Evolutionary conservation across 495 filamentous ascomycete genomes (phyloP), one percentile per base, ranked within the genome.

Genomic region (Aspergillus indologenus): DNA sequence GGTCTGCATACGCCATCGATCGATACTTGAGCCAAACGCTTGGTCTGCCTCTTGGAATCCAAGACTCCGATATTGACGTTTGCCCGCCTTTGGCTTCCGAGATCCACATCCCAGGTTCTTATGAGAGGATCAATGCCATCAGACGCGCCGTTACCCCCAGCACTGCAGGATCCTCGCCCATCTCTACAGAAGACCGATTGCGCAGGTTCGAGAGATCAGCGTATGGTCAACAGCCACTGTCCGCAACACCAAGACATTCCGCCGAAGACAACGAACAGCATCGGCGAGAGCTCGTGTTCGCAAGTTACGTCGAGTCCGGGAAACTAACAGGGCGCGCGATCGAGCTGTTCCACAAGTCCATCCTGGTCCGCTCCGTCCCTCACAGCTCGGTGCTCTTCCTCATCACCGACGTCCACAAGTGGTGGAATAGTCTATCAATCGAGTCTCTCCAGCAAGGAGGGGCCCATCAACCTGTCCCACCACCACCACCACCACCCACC

Each of bases 1-100:
- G 79, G 79, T 79, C 72, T 53, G 76, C 75, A 0, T 82, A 82
- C 61, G 71, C 72, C 17, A 72, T 81, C 45, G 79, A 81, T 58
- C 67, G 79, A 9, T 81, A 77, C 54, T 59, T 81, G 21, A 79
- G 77, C 23, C 75, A 80, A 52, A 72, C 75, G 0, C 66, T 82
- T 14, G 79, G 79, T 0, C 62, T 77, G 17, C 75, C 75, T 1
- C 69, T 77, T 12, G 75, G 75, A 6, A 73, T 76, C 15, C 75
- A 77, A 47, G 75, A 76, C 60, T 77, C 72, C 0, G 73, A 76
- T 58, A 70, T 75, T 48, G 72, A 78, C 56, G 75, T 76, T 9
- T 76, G 75, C 61, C 59, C 68, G 14, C 71, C 73, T 20, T 69
- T 67, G 2, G 65, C 62, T 3, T 56, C 54, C 12, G 75, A 76